A percentile compares a stretch with the other conserved stretches of the same genome.
These are phyloP conservation scores for Poa annua DNA, from an alignment of 176 grass and related monocot genomes.

Conservation along the genomic window DNA sequence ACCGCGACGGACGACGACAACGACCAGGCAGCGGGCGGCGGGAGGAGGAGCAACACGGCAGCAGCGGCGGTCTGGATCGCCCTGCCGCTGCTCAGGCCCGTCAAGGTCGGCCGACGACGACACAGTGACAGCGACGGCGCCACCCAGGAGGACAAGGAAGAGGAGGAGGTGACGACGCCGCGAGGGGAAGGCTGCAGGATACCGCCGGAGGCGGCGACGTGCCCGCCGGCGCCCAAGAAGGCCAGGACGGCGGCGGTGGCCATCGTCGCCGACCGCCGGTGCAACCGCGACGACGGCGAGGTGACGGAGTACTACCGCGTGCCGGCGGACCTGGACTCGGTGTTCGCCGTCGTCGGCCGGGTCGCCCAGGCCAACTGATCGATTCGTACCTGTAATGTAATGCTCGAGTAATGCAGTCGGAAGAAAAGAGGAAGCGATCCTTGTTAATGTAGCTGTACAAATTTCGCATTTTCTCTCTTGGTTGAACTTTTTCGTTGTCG, in stretches of 20 bases:
- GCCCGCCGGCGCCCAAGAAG: slow-evolving; percentile 66
- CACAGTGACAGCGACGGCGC: not conserved
- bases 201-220: slow-evolving; percentile 36
- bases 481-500: slow-evolving; percentile 1
- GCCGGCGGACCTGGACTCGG: slow-evolving; percentile 52
- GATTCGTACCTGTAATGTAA: not conserved
- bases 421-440: not conserved
- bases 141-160: not conserved
- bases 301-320: slow-evolving; percentile 56
- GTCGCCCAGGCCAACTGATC: slow-evolving; percentile 43
- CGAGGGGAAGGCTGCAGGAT: slow-evolving; percentile 45
- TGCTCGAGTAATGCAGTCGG: not conserved
- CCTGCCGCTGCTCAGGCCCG: slow-evolving; percentile 33
- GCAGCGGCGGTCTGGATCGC: slow-evolving; percentile 22
- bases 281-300: slow-evolving; percentile 49
- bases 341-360: slow-evolving; percentile 35
- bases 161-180: slow-evolving; percentile 46
- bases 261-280: slow-evolving; percentile 25
- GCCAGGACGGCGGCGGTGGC: slow-evolving; percentile 35
- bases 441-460: slow-evolving; percentile 42
- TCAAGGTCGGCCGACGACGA: slow-evolving; percentile 40
- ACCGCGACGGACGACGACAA: not conserved
- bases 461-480: not conserved
- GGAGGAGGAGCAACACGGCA: not conserved
- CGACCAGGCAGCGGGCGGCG: not conserved